Conservation (phyloP, 2,329 filamentous ascomycete genomes). For the Talaromyces sp. region DNA sequence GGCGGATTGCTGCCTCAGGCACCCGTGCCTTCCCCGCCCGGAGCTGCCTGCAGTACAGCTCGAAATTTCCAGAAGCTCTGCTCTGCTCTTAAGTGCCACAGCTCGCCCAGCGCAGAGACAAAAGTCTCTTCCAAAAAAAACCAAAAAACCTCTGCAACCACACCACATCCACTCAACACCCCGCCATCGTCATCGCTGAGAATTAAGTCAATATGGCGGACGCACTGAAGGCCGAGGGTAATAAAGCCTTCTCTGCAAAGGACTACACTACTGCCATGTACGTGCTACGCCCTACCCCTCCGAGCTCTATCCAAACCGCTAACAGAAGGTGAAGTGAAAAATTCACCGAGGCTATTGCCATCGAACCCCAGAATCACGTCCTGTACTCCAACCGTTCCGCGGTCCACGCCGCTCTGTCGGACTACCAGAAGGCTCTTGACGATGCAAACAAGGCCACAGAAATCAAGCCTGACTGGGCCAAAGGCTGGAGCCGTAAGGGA, state of each 20-base stretch:
- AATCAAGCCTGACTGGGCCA: conserved; percentile 96
- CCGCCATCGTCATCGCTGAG: background rate
- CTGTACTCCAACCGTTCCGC: conserved; percentile 96
- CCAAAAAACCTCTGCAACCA: background rate
- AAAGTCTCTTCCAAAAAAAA: background rate
- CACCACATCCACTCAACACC: background rate
- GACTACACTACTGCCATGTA: conserved; percentile 95
- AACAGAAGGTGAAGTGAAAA: conserved; percentile 59
- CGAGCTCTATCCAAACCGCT: background rate
- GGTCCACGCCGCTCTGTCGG: conserved; percentile 77
- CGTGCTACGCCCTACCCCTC: conserved; percentile 39
- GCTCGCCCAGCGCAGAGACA: conserved; percentile 6
- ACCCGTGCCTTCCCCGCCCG: conserved; percentile 14
- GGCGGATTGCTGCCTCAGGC: conserved; percentile 20
- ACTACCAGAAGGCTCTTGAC: conserved; percentile 76
- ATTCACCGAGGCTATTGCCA: conserved; percentile 85
- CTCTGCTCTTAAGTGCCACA: conserved; percentile 14
- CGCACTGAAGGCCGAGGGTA: conserved; percentile 93
- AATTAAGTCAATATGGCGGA: conserved; percentile 51
- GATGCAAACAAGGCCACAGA: conserved; percentile 92
- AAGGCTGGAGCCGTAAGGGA: conserved; percentile 92
- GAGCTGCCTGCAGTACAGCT: conserved; percentile 11
- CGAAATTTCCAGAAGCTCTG: conserved; percentile 43
- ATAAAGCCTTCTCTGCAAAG: conserved; percentile 97
- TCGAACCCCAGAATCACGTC: conserved; percentile 88